Evolutionary conservation across 1,139 yeast species (phyloP), one percentile per base, ranked within the genome.

Genomic region (Pichia sorboxylosa): DNA sequence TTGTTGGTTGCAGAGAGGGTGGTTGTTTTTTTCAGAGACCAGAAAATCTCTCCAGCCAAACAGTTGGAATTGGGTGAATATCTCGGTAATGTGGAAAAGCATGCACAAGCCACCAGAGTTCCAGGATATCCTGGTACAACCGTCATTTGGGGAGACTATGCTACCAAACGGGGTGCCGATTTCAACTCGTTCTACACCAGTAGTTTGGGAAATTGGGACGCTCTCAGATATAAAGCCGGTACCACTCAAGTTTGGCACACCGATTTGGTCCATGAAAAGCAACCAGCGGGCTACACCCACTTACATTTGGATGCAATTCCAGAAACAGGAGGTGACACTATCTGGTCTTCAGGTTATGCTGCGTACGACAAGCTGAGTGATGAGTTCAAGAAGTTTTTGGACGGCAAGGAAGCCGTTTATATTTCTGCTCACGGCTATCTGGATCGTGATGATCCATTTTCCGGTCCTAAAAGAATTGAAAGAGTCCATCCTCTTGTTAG

Each of bases 241-340:
- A n/a, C n/a, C n/a, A n/a, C n/a, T n/a, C n/a, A n/a, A n/a, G 46
- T 47, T 8, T 77, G 80, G 77, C 87, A 79, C 52, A 64, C 80
- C 1, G 87, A 79, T 50, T 76, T 73, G 24, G 64, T 81, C 16
- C 78, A 76, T 51, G 87, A 78, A 49, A 58, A 63, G 38, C 83
- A 75, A 51, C 81, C 87, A 8, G 81, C 87, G 4, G 69, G 76
- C 2, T 59, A 69, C 39, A 78, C 87, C 1, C 63, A 74, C 30
- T 70, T 79, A 45, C 63, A 73, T 32, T 66, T 74, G 37, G 55
- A 50, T 18, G 48, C 50, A 35, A 41, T 46, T 13, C 41, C 40
- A 14, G 37, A 31, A 19, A 36, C 34, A 34, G 87, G 87, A 34
- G 85, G 85, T 35, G 87, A 79, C 53, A 79, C 90, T 13, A 56